phyloP scores from a whole-genome alignment of 2,329 filamentous ascomycete genomes.

The Grosmannia clavigera region DNA sequence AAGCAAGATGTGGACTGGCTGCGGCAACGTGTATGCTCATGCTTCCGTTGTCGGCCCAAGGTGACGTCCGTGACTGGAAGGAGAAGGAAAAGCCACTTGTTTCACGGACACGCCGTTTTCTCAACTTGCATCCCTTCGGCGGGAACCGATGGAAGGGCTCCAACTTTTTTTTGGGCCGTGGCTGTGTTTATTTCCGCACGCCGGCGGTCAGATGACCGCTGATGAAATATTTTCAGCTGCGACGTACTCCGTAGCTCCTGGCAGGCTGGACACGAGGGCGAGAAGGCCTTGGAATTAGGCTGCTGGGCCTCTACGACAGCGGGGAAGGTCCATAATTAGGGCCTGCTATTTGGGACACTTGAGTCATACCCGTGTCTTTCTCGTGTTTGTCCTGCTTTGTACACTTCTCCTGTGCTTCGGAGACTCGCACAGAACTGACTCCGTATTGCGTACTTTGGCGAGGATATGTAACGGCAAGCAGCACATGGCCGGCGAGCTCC shows the following conservation, averaged over 20 bases:
- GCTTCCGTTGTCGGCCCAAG: neutral
- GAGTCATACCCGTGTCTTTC: neutral
- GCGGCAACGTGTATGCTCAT: neutral
- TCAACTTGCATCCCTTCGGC: neutral
- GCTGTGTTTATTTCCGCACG: neutral
- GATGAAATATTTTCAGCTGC: neutral
- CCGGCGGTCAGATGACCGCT: neutral
- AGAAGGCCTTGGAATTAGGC: neutral
- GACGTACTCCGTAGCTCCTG: too few relatives aligned
- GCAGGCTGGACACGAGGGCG: neutral
- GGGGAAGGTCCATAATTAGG: neutral
- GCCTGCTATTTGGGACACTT: neutral
- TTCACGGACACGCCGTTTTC: neutral
- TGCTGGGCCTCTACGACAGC: neutral
- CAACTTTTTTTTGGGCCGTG: neutral
- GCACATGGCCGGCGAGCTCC: neutral
- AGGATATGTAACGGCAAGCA: neutral
- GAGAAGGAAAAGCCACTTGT: neutral
- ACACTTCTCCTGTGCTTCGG: neutral
- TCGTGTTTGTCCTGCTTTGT: neutral
- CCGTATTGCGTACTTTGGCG: neutral
- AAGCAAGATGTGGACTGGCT: neutral
- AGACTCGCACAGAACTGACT: neutral
- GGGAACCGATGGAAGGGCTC: neutral
- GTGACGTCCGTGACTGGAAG: neutral